These are phyloP conservation scores for Colletotrichum cereale DNA, from an alignment of 2,329 filamentous ascomycete species.

Conservation along the genomic window DNA sequence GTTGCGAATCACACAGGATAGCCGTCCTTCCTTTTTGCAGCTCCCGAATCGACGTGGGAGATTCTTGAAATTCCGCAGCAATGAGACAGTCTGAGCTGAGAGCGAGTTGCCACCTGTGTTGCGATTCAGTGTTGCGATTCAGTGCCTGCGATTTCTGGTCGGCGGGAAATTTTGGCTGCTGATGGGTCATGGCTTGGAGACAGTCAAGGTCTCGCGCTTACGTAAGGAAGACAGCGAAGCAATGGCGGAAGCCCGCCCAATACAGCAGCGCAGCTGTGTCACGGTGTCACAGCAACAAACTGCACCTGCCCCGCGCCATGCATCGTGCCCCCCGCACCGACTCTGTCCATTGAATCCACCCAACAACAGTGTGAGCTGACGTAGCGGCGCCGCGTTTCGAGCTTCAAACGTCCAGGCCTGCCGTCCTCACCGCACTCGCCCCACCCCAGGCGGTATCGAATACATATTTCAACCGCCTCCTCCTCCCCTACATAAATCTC, in stretches of 20 bases:
- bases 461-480: not conserved
- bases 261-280: not conserved
- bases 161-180: not conserved
- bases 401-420: constrained; percentile 20
- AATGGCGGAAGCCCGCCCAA: constrained; percentile 25
- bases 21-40: no score
- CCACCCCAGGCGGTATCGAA: not conserved
- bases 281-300: not conserved
- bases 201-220: not conserved
- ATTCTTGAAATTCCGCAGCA: not conserved
- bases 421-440: not conserved
- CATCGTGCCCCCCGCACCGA: not conserved
- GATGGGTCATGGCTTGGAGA: not conserved
- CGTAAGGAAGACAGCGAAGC: not conserved
- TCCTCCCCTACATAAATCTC: no score
- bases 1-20: not conserved
- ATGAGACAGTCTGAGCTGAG: no score
- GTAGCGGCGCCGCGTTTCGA: constrained; percentile 31
- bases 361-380: constrained; percentile 26
- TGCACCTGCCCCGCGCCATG: constrained; percentile 10
- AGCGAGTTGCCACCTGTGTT: not conserved
- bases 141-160: no score
- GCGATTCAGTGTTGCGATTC: not conserved
- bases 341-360: constrained; percentile 11
- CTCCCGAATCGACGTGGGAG: not conserved